Base-by-base conservation (phyloP, 805 yeast genomes). In the Yamadazyma laniorum region DNA sequence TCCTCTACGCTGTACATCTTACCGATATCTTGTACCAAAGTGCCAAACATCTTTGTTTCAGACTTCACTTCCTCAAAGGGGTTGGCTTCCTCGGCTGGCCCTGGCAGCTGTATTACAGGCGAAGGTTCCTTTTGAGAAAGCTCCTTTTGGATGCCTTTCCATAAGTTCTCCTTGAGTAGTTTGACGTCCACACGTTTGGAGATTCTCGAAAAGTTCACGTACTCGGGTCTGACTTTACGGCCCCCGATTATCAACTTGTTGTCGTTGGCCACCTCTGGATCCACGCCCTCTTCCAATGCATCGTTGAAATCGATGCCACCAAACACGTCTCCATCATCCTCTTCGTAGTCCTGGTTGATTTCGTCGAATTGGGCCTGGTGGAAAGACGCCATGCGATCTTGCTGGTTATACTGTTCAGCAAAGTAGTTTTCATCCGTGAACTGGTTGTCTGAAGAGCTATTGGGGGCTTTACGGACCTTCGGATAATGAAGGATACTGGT, bases 361-460 rank as follows among this genome's bases (percentile, higher is more conserved):
- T 65, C 72, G 12, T 66, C 72, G 48, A 58, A 52, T 40, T 66
- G 70, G 1, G 70, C 70, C 48, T 64, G 70, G 39, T 63, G 69
- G 46, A 54, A 60, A 40, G 61, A 61, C 2, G 70, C 69, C 39
- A 65, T 51, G 25, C 61, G 44, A 33, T 67, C 73, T 26, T 63
- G 58, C 34, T 68, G 61, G 35, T 70, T 65, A 56, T 80, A 83
- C 50, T 74, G 79, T 22, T 67, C 70, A 1, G 93, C 91, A 83
- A 90, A 87, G 51, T 72, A 83, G 23, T 76, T 71, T 44, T 82
- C 86, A 52, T 85, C 89, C 0, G 84, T 68, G 65, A 48, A 68
- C 18, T 40, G 45, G 3, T 28, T 6, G 29, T 29, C 35, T 9
- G 36, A 16, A 14, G n/a, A 18, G 18, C 18, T 28, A 12, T n/a